phyloP scores from a whole-genome alignment of 495 filamentous ascomycete genomes.

The Cudoniella acicularis region DNA sequence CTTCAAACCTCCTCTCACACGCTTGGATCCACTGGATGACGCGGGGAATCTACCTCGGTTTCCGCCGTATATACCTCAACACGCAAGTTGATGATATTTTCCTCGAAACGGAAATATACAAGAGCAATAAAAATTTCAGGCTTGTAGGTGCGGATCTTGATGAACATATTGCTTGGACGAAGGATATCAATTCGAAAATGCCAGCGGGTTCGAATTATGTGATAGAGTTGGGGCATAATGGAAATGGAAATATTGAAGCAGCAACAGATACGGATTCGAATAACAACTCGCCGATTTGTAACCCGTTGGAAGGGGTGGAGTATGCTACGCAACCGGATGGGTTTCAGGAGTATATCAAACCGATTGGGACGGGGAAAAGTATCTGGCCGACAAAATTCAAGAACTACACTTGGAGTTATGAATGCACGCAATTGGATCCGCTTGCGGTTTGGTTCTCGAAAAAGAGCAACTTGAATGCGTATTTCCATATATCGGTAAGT shows the following conservation, averaged over 20 bases:
- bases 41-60: constrained; percentile 50
- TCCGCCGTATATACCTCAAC: constrained; percentile 10
- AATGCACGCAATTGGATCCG: too few species aligned
- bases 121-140: constrained; percentile 42
- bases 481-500: too few species aligned
- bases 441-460: too few species aligned
- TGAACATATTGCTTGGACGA: constrained; percentile 45
- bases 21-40: constrained; percentile 61
- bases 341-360: too few species aligned
- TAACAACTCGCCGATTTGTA: too few species aligned
- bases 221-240: constrained; percentile 57
- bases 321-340: too few species aligned
- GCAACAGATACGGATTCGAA: background rate
- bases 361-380: too few species aligned
- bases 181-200: constrained; percentile 46
- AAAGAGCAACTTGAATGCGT: too few species aligned
- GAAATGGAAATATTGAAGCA: constrained; percentile 46
- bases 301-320: too few species aligned
- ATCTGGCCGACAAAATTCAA: too few species aligned
- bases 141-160: constrained; percentile 47
- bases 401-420: too few species aligned
- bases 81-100: constrained; percentile 58
- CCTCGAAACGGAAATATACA: constrained; percentile 52
- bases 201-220: constrained; percentile 40
- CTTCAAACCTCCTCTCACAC: constrained; percentile 56